phyloP scores from a whole-genome alignment of 768 basidiomycete species.

The Tylopilus plumbeoviolaceoides region DNA sequence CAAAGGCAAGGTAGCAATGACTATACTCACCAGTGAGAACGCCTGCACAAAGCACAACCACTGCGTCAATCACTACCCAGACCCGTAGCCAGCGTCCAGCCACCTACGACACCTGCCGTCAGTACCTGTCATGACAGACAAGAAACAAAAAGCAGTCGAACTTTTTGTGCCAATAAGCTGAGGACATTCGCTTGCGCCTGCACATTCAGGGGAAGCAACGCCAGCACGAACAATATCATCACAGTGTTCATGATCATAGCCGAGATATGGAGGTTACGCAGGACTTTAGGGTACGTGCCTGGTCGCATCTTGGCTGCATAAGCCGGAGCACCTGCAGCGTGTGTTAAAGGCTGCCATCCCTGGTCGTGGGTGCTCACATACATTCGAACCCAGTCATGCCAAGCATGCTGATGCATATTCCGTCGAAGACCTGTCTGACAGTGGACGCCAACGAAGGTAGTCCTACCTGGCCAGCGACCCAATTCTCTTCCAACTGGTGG shows the following conservation, averaged over 20 bases:
- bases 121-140: neutral
- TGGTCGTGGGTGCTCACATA: constrained; percentile 16
- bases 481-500: constrained; percentile 49
- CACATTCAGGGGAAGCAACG: constrained; percentile 49
- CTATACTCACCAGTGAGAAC: constrained; percentile 54
- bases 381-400: constrained; percentile 73
- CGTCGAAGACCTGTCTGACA: constrained; percentile 53
- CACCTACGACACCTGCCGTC: constrained; percentile 32
- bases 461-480: constrained; percentile 37
- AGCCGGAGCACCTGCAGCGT: constrained; percentile 49
- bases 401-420: constrained; percentile 67
- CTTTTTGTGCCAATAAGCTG: constrained; percentile 56
- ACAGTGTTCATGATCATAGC: constrained; percentile 52
- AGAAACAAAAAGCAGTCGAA: constrained; percentile 18
- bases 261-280: constrained; percentile 62
- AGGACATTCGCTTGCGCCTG: constrained; percentile 58
- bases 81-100: constrained; percentile 60
- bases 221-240: constrained; percentile 58
- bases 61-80: constrained; percentile 62
- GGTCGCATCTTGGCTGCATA: constrained; percentile 60
- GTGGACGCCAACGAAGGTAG: constrained; percentile 30
- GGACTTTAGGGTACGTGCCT: constrained; percentile 51
- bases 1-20: neutral
- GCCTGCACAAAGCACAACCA: constrained; percentile 69
- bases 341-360: neutral